These are phyloP conservation scores for Cladosporium sp. DNA, from an alignment of 2,329 filamentous ascomycete species.

Conservation along the genomic window DNA sequence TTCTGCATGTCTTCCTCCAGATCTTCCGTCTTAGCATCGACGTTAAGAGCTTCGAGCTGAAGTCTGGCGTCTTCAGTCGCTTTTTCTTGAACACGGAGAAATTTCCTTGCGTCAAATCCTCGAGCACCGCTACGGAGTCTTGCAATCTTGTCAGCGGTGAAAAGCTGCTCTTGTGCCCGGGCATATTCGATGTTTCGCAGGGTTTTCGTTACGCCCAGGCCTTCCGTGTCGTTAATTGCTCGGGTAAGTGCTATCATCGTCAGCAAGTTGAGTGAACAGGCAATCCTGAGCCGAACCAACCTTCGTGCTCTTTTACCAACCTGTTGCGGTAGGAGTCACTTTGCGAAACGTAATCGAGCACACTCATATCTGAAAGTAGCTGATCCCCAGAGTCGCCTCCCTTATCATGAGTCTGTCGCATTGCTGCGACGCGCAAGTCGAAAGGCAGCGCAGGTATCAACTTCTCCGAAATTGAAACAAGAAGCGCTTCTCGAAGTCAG, in stretches of 20 bases:
- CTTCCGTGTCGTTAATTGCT: constrained; percentile 5
- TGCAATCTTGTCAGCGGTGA: constrained; percentile 52
- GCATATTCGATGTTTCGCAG: constrained; percentile 14
- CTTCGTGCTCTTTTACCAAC: constrained; percentile 19
- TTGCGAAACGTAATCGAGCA: constrained; percentile 23
- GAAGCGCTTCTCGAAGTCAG: constrained; percentile 62
- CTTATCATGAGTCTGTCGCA: constrained; percentile 9
- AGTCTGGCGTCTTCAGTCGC: constrained; percentile 46
- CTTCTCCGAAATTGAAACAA: constrained; percentile 9
- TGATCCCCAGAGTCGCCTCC: constrained; percentile 13
- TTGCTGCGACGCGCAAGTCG: constrained; percentile 10
- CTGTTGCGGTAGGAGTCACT: constrained; percentile 21
- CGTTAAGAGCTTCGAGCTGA: constrained; percentile 35
- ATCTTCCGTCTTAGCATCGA: constrained; percentile 47
- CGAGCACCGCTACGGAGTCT: constrained; percentile 69
- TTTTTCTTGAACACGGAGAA: constrained; percentile 65
- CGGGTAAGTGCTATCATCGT: neutral
- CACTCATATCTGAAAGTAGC: constrained; percentile 16
- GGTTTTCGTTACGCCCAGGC: neutral
- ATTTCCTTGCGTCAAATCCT: constrained; percentile 72
- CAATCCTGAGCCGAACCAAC: constrained; percentile 5
- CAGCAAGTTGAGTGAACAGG: constrained; percentile 7
- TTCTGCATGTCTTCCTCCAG: constrained; percentile 64
- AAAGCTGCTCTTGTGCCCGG: constrained; percentile 17
- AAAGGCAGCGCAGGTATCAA: constrained; percentile 14